Percentiles rank a stretch among this genome's conserved stretches.
Conservation (phyloP, 1,284 basidiomycete species). For the Stereum hirsutum region DNA sequence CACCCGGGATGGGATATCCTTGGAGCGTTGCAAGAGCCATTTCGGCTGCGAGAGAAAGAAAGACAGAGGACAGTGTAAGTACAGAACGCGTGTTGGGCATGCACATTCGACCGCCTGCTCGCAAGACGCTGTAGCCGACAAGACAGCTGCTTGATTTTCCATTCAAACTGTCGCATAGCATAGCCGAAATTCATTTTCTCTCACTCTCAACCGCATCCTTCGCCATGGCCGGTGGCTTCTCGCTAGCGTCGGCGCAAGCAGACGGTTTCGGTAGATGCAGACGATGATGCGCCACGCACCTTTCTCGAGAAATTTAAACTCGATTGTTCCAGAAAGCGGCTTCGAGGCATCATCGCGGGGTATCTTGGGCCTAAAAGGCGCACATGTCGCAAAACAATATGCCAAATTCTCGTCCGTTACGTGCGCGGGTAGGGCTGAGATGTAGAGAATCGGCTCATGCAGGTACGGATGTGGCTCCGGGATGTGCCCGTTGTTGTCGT, state of each 20-base stretch:
- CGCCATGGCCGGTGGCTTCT: too few species aligned
- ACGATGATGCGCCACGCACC: slow-evolving; percentile 33
- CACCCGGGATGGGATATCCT: slow-evolving; percentile 55
- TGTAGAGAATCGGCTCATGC: slow-evolving; percentile 70
- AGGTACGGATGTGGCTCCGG: slow-evolving; percentile 61
- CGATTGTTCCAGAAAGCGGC: slow-evolving; percentile 57
- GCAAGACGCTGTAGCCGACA: too few species aligned
- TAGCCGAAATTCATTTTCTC: too few species aligned
- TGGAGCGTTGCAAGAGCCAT: slow-evolving; percentile 80
- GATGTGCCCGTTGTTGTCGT: too few species aligned
- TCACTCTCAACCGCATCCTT: too few species aligned
- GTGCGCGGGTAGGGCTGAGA: slow-evolving; percentile 61
- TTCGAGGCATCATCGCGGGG: slow-evolving; percentile 44
- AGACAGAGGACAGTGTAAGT: too few species aligned
- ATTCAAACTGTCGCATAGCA: too few species aligned
- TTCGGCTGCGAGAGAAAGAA: slow-evolving; percentile 74
- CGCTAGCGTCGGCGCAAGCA: too few species aligned
- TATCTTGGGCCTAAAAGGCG: slow-evolving; percentile 72
- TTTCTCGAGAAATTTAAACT: slow-evolving; percentile 72
- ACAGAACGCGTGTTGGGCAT: slow-evolving; percentile 8
- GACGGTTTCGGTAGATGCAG: too few species aligned
- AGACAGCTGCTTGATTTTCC: too few species aligned
- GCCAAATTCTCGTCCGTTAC: slow-evolving; percentile 70
- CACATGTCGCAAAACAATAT: slow-evolving; percentile 56
- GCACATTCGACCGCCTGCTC: too few species aligned